These are phyloP conservation scores for Metarhizium humberi DNA, from an alignment of 2,329 filamentous ascomycete genomes.

Conservation along the genomic window DNA sequence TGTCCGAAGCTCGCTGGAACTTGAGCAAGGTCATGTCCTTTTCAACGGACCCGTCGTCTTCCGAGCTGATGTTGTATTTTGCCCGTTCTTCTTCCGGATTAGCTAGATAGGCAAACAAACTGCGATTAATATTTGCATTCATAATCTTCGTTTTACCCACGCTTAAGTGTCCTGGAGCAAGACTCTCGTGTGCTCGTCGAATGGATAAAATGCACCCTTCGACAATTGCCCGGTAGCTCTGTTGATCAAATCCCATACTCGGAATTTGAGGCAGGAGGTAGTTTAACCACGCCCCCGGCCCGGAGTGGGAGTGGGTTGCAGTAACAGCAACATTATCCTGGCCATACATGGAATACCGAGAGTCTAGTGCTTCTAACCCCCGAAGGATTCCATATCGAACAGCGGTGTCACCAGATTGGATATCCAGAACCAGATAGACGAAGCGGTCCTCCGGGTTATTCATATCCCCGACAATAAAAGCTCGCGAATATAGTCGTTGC, in stretches of 20 bases:
- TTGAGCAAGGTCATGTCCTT: constrained; percentile 71
- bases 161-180: constrained; percentile 51
- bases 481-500: constrained; percentile 75
- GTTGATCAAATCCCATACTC: constrained; percentile 73
- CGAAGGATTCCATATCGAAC: constrained; percentile 75
- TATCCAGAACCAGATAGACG: constrained; percentile 81
- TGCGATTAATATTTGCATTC: constrained; percentile 74
- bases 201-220: constrained; percentile 75
- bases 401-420: constrained; percentile 77
- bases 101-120: constrained; percentile 73
- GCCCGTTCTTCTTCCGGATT: constrained; percentile 68
- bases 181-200: constrained; percentile 59
- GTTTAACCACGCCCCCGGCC: constrained; percentile 85
- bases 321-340: constrained; percentile 79
- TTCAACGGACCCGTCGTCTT: constrained; percentile 44
- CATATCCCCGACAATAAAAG: constrained; percentile 73
- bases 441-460: constrained; percentile 60
- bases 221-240: constrained; percentile 81
- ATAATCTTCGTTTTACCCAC: constrained; percentile 52
- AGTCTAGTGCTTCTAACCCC: constrained; percentile 56
- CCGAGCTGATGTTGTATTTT: constrained; percentile 41
- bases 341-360: constrained; percentile 60
- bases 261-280: constrained; percentile 86
- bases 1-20: constrained; percentile 62
- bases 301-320: constrained; percentile 84